Evolutionary conservation across 108 stramenopile species (phyloP).

Genomic region (Cyclotella choctawhatcheeana): DNA sequence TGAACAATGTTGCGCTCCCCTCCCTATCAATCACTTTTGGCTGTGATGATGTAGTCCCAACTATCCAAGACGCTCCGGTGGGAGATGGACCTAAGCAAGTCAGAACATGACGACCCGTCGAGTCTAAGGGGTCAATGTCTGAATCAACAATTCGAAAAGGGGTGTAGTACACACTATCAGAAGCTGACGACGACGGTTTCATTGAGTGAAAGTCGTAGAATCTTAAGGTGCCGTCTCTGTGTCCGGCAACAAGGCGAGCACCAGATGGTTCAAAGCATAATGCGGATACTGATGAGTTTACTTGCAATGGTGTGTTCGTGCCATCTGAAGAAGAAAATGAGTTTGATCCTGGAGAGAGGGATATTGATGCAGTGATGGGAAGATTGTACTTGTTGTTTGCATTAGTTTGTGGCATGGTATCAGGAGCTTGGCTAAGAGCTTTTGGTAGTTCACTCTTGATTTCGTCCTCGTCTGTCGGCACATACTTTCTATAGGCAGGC

Average conservation of each 20-base stretch:
- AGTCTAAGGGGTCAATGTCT: conserved; percentile 51
- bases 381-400: conserved; percentile 36
- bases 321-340: conserved; percentile 52
- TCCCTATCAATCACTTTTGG: conserved; percentile 85
- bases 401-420: conserved; percentile 16
- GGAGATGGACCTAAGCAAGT: conserved; percentile 47
- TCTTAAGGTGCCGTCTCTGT: conserved; percentile 67
- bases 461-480: conserved; percentile 34
- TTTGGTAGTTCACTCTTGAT: not conserved
- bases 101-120: conserved; percentile 47
- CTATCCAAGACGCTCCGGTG: conserved; percentile 80
- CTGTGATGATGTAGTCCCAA: conserved; percentile 80
- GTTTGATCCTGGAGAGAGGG: conserved; percentile 45
- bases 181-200: conserved; percentile 41
- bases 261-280: conserved; percentile 83
- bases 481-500: conserved; percentile 62
- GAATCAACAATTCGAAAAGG: conserved; percentile 53
- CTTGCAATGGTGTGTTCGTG: conserved; percentile 42
- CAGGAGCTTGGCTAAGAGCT: not conserved
- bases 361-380: conserved; percentile 48
- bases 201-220: conserved; percentile 91
- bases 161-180: conserved; percentile 24
- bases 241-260: conserved; percentile 83
- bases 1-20: conserved; percentile 65
- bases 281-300: conserved; percentile 47